These are phyloP conservation scores for Colletotrichum tropicicola DNA, from an alignment of 2,329 filamentous ascomycete genomes.

Conservation along the genomic window DNA sequence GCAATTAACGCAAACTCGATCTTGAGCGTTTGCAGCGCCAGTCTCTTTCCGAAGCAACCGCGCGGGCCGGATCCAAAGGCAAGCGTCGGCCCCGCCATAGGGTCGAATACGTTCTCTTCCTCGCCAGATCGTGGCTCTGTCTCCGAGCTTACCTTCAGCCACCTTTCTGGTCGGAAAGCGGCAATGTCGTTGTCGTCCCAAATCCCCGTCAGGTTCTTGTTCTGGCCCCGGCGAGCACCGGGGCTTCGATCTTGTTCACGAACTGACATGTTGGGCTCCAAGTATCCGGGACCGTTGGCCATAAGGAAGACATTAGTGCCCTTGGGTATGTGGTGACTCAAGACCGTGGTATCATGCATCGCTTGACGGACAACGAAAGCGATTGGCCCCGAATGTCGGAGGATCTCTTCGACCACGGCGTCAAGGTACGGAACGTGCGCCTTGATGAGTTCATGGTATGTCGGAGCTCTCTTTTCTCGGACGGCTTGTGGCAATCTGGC, in stretches of 20 bases:
- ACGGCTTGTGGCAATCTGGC: conserved; percentile 27
- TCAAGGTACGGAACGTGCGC: conserved; percentile 40
- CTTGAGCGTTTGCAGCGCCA: conserved; percentile 45
- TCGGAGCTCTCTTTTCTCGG: conserved; percentile 33
- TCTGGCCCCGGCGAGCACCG: background rate
- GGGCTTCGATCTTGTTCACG: conserved; percentile 35
- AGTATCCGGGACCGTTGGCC: conserved; percentile 38
- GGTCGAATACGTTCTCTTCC: conserved; percentile 36
- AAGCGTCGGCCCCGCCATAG: conserved; percentile 43
- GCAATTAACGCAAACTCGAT: conserved; percentile 44
- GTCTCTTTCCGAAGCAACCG: conserved; percentile 46
- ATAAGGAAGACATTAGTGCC: conserved; percentile 42
- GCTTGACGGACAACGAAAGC: conserved; percentile 34
- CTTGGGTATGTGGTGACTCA: conserved; percentile 42
- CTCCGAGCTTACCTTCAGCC: conserved; percentile 21
- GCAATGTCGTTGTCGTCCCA: conserved; percentile 26
- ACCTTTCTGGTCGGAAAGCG: conserved; percentile 33
- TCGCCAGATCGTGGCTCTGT: background rate
- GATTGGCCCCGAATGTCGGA: conserved; percentile 35
- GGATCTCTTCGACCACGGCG: conserved; percentile 41
- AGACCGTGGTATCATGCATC: conserved; percentile 39
- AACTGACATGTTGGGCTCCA: conserved; percentile 36
- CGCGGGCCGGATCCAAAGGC: conserved; percentile 45
- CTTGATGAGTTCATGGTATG: conserved; percentile 34
- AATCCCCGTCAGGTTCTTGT: background rate